Evolutionary conservation across 768 basidiomycete species (phyloP).

Genomic region (Psilocybe subaeruginosa): DNA sequence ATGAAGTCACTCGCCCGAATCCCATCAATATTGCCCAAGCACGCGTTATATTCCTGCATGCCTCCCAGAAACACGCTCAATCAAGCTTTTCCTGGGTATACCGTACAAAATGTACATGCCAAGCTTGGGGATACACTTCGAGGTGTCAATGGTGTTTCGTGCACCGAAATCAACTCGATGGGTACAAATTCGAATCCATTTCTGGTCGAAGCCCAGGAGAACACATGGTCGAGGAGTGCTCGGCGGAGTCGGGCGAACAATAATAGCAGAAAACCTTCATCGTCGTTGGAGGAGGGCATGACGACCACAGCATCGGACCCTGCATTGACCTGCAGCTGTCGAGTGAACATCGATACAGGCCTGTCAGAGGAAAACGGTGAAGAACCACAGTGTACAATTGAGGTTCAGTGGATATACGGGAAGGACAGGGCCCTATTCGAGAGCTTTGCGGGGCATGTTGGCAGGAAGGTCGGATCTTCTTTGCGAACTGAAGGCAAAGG

Average conservation of each 20-base stretch:
- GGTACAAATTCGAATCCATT: background rate
- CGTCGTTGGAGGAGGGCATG: background rate
- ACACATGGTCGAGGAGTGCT: constrained; percentile 68
- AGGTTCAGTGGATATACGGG: constrained; percentile 69
- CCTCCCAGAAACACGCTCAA: constrained; percentile 59
- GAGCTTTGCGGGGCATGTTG: constrained; percentile 69
- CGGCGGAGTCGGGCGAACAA: constrained; percentile 18
- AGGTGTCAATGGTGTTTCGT: constrained; percentile 28
- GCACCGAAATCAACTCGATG: background rate
- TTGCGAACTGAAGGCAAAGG: background rate
- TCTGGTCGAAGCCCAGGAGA: constrained; percentile 24
- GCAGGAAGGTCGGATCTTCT: constrained; percentile 42
- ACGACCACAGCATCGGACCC: constrained; percentile 11
- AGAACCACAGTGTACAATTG: constrained; percentile 26
- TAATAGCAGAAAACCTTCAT: background rate
- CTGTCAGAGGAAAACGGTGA: background rate
- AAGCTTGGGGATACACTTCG: constrained; percentile 34
- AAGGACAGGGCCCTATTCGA: constrained; percentile 60
- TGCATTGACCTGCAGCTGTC: constrained; percentile 26
- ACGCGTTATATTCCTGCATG: constrained; percentile 52
- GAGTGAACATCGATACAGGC: background rate
- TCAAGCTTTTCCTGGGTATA: background rate
- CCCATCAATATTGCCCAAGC: constrained; percentile 28
- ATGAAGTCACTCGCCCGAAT: constrained; percentile 37
- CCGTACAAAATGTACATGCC: background rate